Evolutionary conservation across 352 stramenopile species (phyloP).

Genomic region (Pythium monospermum): DNA sequence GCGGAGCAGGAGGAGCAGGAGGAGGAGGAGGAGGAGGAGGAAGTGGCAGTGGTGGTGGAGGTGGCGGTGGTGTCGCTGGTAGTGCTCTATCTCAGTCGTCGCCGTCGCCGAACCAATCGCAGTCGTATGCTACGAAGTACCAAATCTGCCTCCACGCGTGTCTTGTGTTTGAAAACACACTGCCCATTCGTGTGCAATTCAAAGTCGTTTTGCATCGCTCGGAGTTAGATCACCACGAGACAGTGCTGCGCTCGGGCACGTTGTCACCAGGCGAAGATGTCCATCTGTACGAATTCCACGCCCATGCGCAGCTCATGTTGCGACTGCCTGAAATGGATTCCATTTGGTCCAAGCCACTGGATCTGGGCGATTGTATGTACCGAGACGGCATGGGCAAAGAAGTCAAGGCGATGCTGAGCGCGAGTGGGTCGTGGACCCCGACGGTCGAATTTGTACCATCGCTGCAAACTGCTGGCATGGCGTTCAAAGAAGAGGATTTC

Average conservation of each 20-base stretch:
- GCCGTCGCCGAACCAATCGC: too few species aligned
- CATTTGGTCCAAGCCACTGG: constrained; percentile 69
- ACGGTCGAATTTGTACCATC: constrained; percentile 72
- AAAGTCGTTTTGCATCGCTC: constrained; percentile 39
- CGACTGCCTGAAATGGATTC: constrained; percentile 84
- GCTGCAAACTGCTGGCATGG: constrained; percentile 37
- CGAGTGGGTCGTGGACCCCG: constrained; percentile 43
- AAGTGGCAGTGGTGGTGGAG: too few species aligned
- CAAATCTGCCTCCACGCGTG: constrained; percentile 82
- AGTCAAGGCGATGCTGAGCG: constrained; percentile 61
- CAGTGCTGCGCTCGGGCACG: constrained; percentile 54
- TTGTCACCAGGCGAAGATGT: constrained; percentile 82
- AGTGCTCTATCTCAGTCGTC: too few species aligned
- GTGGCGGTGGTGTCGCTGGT: too few species aligned
- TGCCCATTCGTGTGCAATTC: constrained; percentile 83
- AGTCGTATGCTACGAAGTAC: constrained; percentile 85
- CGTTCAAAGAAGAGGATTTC: constrained; percentile 65
- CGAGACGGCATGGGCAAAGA: constrained; percentile 65
- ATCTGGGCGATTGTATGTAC: constrained; percentile 78
- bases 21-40: too few species aligned
- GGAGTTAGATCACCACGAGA: constrained; percentile 19
- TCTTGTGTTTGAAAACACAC: constrained; percentile 83
- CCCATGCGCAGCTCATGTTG: constrained; percentile 63
- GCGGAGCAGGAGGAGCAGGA: background rate
- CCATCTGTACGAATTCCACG: constrained; percentile 76